Evolutionary conservation across 768 basidiomycete species (phyloP).

Genomic region (Hebeloma cylindrosporum): DNA sequence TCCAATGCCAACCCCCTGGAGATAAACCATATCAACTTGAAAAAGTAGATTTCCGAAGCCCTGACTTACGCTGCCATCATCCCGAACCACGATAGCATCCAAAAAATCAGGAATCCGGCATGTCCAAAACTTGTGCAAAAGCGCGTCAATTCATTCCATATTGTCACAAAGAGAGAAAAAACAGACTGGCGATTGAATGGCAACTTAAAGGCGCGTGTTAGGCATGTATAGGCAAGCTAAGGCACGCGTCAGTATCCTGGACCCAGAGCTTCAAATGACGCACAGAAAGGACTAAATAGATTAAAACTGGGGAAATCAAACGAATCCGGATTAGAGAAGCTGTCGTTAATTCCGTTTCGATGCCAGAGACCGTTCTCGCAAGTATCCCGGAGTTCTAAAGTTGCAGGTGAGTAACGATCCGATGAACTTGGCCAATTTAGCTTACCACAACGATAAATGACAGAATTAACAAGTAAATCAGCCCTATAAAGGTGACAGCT

Average conservation of each 20-base stretch:
- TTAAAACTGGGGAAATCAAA: constrained; percentile 25
- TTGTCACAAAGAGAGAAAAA: not conserved
- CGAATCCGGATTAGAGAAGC: constrained; percentile 33
- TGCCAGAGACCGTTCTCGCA: constrained; percentile 33
- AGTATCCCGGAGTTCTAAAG: constrained; percentile 16
- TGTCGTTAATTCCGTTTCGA: constrained; percentile 29
- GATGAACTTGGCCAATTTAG: not conserved
- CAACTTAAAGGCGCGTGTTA: constrained; percentile 58
- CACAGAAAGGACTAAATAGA: constrained; percentile 39
- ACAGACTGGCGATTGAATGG: constrained; percentile 52
- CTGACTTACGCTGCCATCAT: constrained; percentile 54
- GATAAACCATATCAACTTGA: not conserved
- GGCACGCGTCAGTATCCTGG: not conserved
- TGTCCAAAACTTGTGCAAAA: constrained; percentile 41
- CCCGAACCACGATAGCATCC: constrained; percentile 62
- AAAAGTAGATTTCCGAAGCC: not conserved
- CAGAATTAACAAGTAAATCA: constrained; percentile 19
- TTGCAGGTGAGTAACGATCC: constrained; percentile 4
- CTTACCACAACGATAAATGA: constrained; percentile 20
- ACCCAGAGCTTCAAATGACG: constrained; percentile 3
- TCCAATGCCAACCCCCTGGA: constrained; percentile 57
- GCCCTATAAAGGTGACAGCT: constrained; percentile 18
- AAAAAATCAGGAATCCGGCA: constrained; percentile 60
- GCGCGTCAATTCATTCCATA: not conserved
- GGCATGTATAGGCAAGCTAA: constrained; percentile 55